Evolutionary conservation across 108 stramenopile species (phyloP).

Genomic region (Nitzschia palea): DNA sequence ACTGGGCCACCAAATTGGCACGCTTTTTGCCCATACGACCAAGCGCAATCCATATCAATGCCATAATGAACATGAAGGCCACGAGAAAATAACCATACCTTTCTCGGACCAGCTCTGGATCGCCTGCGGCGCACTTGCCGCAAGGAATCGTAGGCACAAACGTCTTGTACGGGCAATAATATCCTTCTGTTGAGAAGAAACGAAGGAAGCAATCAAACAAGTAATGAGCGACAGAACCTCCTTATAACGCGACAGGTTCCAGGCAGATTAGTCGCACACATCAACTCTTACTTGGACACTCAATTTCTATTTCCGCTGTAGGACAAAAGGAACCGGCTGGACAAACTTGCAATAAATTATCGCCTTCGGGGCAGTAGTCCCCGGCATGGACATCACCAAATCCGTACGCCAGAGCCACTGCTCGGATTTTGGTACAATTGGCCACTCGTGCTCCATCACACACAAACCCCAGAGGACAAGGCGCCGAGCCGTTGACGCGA

Average conservation of each 20-base stretch:
- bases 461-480: conserved; percentile 12
- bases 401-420: background rate
- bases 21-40: background rate
- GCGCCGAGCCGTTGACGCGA: background rate
- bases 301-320: conserved; percentile 16
- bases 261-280: no score
- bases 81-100: conserved; percentile 20
- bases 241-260: no score
- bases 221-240: no score
- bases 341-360: conserved; percentile 26
- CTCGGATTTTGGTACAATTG: conserved; percentile 4
- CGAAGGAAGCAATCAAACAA: no score
- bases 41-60: background rate
- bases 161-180: conserved; percentile 35
- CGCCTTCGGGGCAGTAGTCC: conserved; percentile 8
- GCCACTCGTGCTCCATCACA: background rate
- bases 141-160: conserved; percentile 9
- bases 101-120: conserved; percentile 16
- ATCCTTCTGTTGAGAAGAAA: no score
- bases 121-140: conserved; percentile 18
- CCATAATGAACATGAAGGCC: background rate
- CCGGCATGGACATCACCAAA: conserved; percentile 14
- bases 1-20: conserved; percentile 3
- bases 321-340: conserved; percentile 47
- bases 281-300: no score